Conservation (phyloP, 768 basidiomycete species). For the Suillus subluteus region DNA sequence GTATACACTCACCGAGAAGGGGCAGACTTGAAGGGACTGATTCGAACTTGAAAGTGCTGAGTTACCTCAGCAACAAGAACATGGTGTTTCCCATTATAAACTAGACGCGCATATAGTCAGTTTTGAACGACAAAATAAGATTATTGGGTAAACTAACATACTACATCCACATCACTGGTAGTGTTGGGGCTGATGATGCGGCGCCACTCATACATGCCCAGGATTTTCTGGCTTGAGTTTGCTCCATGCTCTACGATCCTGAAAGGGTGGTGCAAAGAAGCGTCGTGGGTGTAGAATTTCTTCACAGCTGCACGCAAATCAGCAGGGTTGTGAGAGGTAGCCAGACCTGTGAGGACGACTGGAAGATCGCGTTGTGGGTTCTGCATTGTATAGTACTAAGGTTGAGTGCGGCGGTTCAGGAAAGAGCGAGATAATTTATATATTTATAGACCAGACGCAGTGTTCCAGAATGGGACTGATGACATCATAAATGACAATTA, state of each 20-base stretch:
- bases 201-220: conserved; percentile 68
- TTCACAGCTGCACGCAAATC: conserved; percentile 49
- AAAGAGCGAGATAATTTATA: too few relatives aligned
- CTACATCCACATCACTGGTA: conserved; percentile 44
- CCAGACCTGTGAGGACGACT: conserved; percentile 44
- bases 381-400: conserved; percentile 42
- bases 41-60: conserved; percentile 55
- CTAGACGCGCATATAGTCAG: conserved; percentile 29
- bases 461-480: too few relatives aligned
- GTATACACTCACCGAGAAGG: conserved; percentile 45
- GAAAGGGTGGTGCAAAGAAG: conserved; percentile 59
- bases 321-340: conserved; percentile 50
- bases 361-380: conserved; percentile 52
- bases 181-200: conserved; percentile 58
- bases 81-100: conserved; percentile 44
- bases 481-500: too few relatives aligned
- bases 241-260: conserved; percentile 47
- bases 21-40: conserved; percentile 47
- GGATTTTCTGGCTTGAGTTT: conserved; percentile 51
- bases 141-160: conserved; percentile 19
- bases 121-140: neutral
- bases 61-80: conserved; percentile 49
- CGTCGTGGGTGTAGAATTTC: conserved; percentile 55
- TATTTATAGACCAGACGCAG: too few relatives aligned
- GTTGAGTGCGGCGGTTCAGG: too few relatives aligned